These are phyloP conservation scores for Prunus dulcis DNA, from an alignment of 306 rosid species.

Conservation along the genomic window DNA sequence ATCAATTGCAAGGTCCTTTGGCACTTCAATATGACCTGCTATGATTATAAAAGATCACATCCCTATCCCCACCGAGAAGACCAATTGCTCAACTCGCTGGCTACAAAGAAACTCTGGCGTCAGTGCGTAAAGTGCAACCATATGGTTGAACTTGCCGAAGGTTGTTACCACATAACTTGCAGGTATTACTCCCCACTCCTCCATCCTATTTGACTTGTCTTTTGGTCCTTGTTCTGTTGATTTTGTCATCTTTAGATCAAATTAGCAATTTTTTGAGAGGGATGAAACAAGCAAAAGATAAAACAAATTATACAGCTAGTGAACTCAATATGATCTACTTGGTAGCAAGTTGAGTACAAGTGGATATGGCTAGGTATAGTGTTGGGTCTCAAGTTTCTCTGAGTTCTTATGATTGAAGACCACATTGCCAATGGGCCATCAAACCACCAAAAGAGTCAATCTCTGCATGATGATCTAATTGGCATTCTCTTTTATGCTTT, in stretches of 20 bases:
- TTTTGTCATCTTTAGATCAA: not conserved
- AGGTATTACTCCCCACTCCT: constrained; percentile 42
- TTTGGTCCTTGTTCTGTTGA: not conserved
- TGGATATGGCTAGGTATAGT: too few species aligned
- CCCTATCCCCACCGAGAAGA: constrained; percentile 52
- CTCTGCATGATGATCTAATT: not conserved
- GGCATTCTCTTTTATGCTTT: not conserved
- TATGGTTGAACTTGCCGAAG: constrained; percentile 84
- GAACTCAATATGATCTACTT: not conserved
- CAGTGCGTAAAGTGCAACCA: constrained; percentile 72
- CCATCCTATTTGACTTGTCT: not conserved
- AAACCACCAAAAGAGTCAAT: not conserved
- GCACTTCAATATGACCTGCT: constrained; percentile 57
- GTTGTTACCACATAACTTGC: constrained; percentile 94
- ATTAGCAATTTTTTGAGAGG: not conserved
- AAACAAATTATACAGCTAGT: too few species aligned
- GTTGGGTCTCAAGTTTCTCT: too few species aligned
- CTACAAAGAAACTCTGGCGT: constrained; percentile 55
- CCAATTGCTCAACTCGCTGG: constrained; percentile 56
- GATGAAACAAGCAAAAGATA: not conserved
- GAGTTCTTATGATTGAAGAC: too few species aligned
- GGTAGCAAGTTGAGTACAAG: not conserved
- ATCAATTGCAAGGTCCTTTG: constrained; percentile 71
- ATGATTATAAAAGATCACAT: constrained; percentile 36
- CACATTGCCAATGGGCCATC: not conserved